phyloP scores from a whole-genome alignment of 805 yeast species.

The Cyberlindnera sargentensis region DNA sequence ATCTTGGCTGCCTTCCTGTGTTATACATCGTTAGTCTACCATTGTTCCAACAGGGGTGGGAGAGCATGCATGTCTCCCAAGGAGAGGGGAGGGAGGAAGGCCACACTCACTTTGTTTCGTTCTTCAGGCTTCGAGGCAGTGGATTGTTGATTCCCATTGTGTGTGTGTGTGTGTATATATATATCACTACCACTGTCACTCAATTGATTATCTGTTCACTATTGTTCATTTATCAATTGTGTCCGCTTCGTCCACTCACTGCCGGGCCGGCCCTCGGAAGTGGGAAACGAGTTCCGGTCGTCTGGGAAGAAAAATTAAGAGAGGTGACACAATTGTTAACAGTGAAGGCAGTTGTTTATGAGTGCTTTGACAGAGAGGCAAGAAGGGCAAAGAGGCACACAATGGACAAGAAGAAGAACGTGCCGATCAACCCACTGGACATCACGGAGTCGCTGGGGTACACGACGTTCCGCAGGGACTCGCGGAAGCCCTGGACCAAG shows the following conservation, averaged over 20 bases:
- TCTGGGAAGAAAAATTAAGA: no score
- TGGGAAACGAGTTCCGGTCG: no score
- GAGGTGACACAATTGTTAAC: no score
- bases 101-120: conserved; percentile 70
- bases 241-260: no score
- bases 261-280: no score
- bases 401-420: conserved; percentile 17
- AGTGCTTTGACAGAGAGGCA: no score
- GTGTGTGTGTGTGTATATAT: neutral
- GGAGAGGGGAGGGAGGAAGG: neutral
- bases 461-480: conserved; percentile 58
- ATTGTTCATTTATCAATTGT: no score
- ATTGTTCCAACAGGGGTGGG: no score
- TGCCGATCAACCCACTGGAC: conserved; percentile 33
- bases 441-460: conserved; percentile 69
- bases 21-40: conserved; percentile 12
- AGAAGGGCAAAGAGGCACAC: neutral
- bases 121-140: conserved; percentile 79
- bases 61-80: no score
- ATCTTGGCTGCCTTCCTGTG: conserved; percentile 86
- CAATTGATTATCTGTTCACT: no score
- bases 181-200: no score
- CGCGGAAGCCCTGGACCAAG: conserved; percentile 66
- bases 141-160: conserved; percentile 87
- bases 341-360: no score